Conservation (phyloP, 208 protist genomes). For the Spongospora subterranea region DNA sequence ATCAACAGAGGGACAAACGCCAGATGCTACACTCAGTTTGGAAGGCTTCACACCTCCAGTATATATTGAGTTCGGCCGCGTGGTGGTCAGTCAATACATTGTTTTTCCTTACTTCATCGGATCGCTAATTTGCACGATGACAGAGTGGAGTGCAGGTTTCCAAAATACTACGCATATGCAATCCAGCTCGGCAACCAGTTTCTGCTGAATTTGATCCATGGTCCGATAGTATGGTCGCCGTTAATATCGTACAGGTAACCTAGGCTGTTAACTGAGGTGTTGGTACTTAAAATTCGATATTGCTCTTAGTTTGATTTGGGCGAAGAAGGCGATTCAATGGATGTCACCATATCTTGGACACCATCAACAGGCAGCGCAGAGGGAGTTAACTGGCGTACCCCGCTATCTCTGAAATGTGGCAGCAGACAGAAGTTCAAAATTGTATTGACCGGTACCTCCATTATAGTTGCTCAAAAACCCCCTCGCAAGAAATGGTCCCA, state of each 20-base stretch:
- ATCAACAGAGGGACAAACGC: too few species aligned
- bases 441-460: not conserved
- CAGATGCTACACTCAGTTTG: not conserved
- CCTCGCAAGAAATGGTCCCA: not conserved
- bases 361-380: not conserved
- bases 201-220: not conserved
- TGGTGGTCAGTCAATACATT: not conserved
- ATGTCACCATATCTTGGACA: not conserved
- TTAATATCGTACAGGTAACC: too few species aligned
- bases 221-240: not conserved
- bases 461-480: not conserved
- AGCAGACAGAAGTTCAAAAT: not conserved
- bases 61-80: not conserved
- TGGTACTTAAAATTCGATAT: too few species aligned
- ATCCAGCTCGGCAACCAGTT: not conserved
- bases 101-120: not conserved
- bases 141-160: not conserved
- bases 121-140: not conserved
- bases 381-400: not conserved
- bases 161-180: not conserved
- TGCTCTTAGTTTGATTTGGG: not conserved
- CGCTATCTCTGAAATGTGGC: not conserved
- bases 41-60: not conserved
- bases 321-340: not conserved
- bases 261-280: too few species aligned